Evolutionary conservation across 1,284 basidiomycete species (phyloP), one percentile per base, ranked within the genome.

Genomic region (Uromyces viciae-fabae): DNA sequence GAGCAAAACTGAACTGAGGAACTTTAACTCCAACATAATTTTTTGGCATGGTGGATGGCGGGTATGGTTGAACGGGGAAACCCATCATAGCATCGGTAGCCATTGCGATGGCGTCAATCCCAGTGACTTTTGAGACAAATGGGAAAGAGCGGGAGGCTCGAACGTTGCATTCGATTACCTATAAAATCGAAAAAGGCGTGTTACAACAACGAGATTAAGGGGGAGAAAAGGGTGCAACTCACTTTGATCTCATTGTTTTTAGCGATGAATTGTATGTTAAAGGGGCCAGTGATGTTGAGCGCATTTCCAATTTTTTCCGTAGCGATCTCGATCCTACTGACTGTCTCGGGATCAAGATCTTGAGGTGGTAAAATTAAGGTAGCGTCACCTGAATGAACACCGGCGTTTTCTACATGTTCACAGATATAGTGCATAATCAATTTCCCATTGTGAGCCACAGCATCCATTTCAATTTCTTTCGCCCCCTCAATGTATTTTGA

Each of bases 401-500:
- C 96, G 17, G 96, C 97, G 85, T 99, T 99, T 88, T 99, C 97
- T 85, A 99, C 95, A 86, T 99, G 97, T 88, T 99, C 96, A 22
- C 96, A 99, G 86, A 98, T 93, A 88, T 95, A 98, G 87, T 99
- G 96, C 95, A 98, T 98, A 86, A 98, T 89, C 90, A 98, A 92
- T 89, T 97, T 94, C 62, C 96, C 96, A 85, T 95, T 94, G 87
- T 92, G 93, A 74, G 97, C 97, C 60, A 99, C 91, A 33, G 97
- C 96, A 85, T 99, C 96, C 94, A 99, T 98, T 89, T 99, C 97
- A 84, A 98, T 99, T 88, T 99, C 97, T 89, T 99, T 98, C 64
- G 96, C 96, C 85, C 96, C 94, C 87, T 99, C 96, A 85, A 99
- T 97, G 88, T 98, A 99, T 87, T 98, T 98, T 83, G 94, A 94